These are phyloP conservation scores for Penicillium paneum DNA, from an alignment of 2,329 filamentous ascomycete genomes.

Conservation along the genomic window DNA sequence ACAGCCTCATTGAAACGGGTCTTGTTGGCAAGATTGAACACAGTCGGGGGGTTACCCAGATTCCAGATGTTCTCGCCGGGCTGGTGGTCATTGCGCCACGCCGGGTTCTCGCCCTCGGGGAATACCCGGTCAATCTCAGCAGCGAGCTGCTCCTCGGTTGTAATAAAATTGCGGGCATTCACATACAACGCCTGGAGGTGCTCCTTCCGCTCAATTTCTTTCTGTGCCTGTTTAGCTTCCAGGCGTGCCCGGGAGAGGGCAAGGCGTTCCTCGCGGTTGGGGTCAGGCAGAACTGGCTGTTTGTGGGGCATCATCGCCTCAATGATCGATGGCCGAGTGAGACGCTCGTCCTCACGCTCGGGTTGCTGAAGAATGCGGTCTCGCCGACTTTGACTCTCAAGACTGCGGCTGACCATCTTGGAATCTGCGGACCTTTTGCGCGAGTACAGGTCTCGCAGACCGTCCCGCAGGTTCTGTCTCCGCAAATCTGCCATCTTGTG, in stretches of 20 bases:
- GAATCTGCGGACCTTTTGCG: conserved; percentile 55
- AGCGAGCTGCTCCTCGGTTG: conserved; percentile 72
- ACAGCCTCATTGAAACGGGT: conserved; percentile 31
- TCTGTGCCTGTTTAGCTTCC: conserved; percentile 47
- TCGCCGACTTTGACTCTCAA: conserved; percentile 50
- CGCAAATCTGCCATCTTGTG: conserved; percentile 68
- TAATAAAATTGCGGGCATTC: conserved; percentile 82
- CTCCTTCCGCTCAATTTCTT: conserved; percentile 62
- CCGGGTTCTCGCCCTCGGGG: conserved; percentile 53
- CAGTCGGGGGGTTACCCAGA: conserved; percentile 44
- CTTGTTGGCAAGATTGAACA: conserved; percentile 31
- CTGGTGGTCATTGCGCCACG: conserved; percentile 43
- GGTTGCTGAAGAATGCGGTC: conserved; percentile 58
- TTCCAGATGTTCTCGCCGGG: conserved; percentile 53
- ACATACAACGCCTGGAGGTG: conserved; percentile 85
- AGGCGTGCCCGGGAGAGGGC: conserved; percentile 44
- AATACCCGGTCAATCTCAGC: conserved; percentile 73
- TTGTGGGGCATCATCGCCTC: conserved; percentile 49
- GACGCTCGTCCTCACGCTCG: conserved; percentile 69
- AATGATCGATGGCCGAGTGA: conserved; percentile 68
- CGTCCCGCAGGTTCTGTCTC: conserved; percentile 67
- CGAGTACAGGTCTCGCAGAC: conserved; percentile 65
- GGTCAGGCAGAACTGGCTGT: conserved; percentile 58
- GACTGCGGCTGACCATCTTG: conserved; percentile 42
- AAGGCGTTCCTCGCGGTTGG: conserved; percentile 55